These are phyloP conservation scores for Podaxis rugospora DNA, from an alignment of 768 basidiomycete genomes.

Conservation along the genomic window DNA sequence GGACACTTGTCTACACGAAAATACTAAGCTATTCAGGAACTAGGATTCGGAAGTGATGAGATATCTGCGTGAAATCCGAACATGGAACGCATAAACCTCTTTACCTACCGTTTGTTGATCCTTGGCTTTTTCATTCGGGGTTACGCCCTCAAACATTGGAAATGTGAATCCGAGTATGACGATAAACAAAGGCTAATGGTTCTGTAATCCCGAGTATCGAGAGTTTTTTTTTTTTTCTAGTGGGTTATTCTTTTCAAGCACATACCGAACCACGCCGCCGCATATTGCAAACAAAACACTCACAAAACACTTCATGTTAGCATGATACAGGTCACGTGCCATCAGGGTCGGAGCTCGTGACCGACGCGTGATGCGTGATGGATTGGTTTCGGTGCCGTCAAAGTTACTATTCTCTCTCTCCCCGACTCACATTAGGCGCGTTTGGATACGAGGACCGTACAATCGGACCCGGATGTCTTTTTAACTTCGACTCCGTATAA, in stretches of 20 bases:
- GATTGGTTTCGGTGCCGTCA: not conserved
- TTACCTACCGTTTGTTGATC: not conserved
- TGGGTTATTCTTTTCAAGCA: not conserved
- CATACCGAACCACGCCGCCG: no score
- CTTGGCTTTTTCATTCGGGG: conserved; percentile 3
- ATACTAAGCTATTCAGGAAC: not conserved
- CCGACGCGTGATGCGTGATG: not conserved
- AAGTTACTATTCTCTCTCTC: not conserved
- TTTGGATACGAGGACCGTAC: conserved; percentile 1
- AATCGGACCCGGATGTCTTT: not conserved
- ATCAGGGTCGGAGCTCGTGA: not conserved
- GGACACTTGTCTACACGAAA: not conserved
- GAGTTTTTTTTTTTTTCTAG: not conserved
- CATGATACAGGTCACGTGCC: not conserved
- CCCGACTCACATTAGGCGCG: not conserved
- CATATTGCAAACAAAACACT: no score
- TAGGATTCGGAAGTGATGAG: conserved; percentile 8
- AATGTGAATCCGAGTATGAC: not conserved
- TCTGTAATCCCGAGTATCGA: not conserved
- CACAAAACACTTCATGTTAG: no score
- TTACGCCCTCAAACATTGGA: conserved; percentile 1
- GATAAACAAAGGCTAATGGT: not conserved
- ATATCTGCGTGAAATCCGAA: conserved; percentile 6
- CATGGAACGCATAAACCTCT: conserved; percentile 1
- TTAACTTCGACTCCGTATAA: not conserved